Evolutionary conservation across 257 asterid species (phyloP).

Genomic region (Catharanthus roseus): DNA sequence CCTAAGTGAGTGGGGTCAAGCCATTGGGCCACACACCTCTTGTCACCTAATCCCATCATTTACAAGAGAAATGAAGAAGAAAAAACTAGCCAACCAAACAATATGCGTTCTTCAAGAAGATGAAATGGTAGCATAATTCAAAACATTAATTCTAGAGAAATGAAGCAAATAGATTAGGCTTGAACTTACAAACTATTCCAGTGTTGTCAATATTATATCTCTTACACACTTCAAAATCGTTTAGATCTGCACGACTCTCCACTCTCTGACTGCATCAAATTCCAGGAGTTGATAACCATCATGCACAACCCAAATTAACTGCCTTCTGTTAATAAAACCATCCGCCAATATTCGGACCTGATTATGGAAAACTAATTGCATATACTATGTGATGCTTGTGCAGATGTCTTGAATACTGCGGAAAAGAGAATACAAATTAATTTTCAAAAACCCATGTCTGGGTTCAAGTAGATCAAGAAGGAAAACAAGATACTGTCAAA

Average conservation of each 20-base stretch:
- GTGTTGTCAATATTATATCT: slow-evolving; percentile 73
- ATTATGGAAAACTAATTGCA: background rate
- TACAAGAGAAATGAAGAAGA: background rate
- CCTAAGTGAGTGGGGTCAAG: too few species aligned
- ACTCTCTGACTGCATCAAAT: slow-evolving; percentile 70
- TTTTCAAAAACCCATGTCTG: background rate
- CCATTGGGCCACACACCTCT: too few species aligned
- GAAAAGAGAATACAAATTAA: background rate
- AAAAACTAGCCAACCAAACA: background rate
- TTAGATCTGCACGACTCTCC: slow-evolving; percentile 59
- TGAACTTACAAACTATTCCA: slow-evolving; percentile 70
- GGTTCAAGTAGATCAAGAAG: background rate
- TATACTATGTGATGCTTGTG: background rate
- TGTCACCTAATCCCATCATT: background rate
- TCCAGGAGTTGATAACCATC: slow-evolving; percentile 17
- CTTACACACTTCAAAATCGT: slow-evolving; percentile 70
- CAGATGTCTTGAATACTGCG: background rate
- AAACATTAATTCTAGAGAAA: background rate
- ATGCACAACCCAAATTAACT: background rate
- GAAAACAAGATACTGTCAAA: background rate
- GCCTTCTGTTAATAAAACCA: background rate
- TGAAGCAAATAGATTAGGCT: background rate
- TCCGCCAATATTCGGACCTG: background rate
- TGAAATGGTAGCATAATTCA: background rate
- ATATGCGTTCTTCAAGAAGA: background rate